Conservation (phyloP, 805 yeast genomes). For the Candida oleophila region DNA sequence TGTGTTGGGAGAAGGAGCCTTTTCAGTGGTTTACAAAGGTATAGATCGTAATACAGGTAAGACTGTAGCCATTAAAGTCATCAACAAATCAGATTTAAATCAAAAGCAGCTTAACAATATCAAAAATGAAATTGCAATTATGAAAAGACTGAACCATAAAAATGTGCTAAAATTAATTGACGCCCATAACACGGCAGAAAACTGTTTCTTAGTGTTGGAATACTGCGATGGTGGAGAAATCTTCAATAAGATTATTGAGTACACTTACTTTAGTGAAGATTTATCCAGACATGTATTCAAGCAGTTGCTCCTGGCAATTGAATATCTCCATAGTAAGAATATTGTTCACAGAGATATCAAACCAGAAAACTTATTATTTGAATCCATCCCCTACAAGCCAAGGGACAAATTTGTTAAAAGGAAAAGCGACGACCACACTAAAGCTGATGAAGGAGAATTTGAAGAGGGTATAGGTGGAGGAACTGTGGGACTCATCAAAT, state of each 20-base stretch:
- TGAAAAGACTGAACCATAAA: conserved; percentile 62
- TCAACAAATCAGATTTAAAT: conserved; percentile 58
- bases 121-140: conserved; percentile 69
- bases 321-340: conserved; percentile 64
- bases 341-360: conserved; percentile 80
- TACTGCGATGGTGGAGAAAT: conserved; percentile 77
- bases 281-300: conserved; percentile 68
- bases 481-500: conserved; percentile 59
- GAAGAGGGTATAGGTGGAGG: conserved; percentile 57
- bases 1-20: conserved; percentile 81
- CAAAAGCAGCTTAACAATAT: conserved; percentile 54
- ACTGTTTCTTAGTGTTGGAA: conserved; percentile 67
- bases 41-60: conserved; percentile 41
- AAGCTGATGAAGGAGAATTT: conserved; percentile 63
- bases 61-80: conserved; percentile 72
- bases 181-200: conserved; percentile 49
- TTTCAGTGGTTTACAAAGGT: conserved; percentile 81
- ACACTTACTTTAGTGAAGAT: conserved; percentile 73
- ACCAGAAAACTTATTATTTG: conserved; percentile 73
- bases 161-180: conserved; percentile 58
- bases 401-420: conserved; percentile 33
- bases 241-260: conserved; percentile 74
- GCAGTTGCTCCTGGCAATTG: conserved; percentile 69
- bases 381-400: conserved; percentile 49
- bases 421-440: conserved; percentile 56